Conservation (phyloP, 2,329 filamentous ascomycete genomes). For the Botrytis squamosa region DNA sequence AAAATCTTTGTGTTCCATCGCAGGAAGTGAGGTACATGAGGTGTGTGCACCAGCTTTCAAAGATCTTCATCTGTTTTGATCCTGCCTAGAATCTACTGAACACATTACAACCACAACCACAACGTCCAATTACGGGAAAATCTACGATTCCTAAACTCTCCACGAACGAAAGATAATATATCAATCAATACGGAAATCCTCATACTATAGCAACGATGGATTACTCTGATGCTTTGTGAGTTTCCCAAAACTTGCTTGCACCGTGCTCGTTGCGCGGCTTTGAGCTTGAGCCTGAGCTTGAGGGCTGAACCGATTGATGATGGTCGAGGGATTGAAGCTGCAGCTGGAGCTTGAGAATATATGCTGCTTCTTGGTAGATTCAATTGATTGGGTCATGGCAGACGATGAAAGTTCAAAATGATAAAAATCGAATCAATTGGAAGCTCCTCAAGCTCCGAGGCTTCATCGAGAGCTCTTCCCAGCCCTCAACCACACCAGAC, state of each 20-base stretch:
- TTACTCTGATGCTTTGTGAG: slow-evolving; percentile 89
- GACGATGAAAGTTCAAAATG: neutral
- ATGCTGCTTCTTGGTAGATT: neutral
- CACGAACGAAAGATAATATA: neutral
- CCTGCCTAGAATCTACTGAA: neutral
- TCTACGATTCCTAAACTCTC: neutral
- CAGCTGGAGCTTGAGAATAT: neutral
- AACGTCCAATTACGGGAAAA: neutral
- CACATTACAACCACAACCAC: slow-evolving; percentile 14
- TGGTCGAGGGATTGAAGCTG: neutral
- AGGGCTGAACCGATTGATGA: neutral
- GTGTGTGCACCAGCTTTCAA: slow-evolving; percentile 10
- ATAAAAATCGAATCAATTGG: neutral
- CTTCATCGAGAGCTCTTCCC: neutral
- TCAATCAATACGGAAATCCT: neutral
- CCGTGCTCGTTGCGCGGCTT: slow-evolving; percentile 12
- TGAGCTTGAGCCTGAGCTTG: slow-evolving; percentile 3
- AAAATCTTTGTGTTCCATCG: neutral
- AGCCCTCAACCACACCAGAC: slow-evolving; percentile 9
- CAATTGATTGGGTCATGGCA: slow-evolving; percentile 1
- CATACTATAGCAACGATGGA: slow-evolving; percentile 59
- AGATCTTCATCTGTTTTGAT: neutral
- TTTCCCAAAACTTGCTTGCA: slow-evolving; percentile 32
- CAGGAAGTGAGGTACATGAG: neutral
- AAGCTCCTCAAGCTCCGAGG: slow-evolving; percentile 11